Evolutionary conservation across 2,329 filamentous ascomycete species (phyloP), one percentile per base, ranked within the genome.

Genomic region (Cladorrhinum sp.): DNA sequence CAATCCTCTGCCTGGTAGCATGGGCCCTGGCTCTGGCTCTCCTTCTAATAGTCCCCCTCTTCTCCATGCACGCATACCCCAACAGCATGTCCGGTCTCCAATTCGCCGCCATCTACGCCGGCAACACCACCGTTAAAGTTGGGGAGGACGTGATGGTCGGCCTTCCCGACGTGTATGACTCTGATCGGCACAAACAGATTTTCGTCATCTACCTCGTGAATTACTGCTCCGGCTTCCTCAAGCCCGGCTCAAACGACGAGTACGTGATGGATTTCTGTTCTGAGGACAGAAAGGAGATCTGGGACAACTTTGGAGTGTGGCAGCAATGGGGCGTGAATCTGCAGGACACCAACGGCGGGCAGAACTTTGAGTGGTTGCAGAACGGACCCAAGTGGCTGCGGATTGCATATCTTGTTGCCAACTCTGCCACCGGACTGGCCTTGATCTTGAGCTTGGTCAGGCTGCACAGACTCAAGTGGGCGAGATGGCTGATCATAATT

Each of bases 211-310:
- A 53, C 3, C 12, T 53, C 24, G 9, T 28, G 2, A 53, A 53
- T 7, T 53, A 53, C 50, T 53, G 26, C 50, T 53, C 50, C n/a
- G 50, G 50, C n/a, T 23, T 28, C 9, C 23, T 28, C 23, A 53
- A 53, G n/a, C 50, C 24, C 2, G 48, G 48, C 10, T 28, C 26
- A 28, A 28, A 4, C 9, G 50, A 53, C 10, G 21, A 53, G 18
- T 53, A 53, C 28, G 50, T 53, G 16, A 26, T 53, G 8, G 50
- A 53, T 28, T 53, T 53, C 30, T 53, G 50, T 23, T 28, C 23
- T 20, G 39, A 16, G 16, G 50, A 53, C 50, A 28, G 26, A 10
- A 18, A 53, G 24, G 50, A 53, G 50, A 33, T 53, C 14, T 53
- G 50, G 50, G 50, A 53, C n/a, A 28, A 28, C 12, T 53, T 53